Evolutionary conservation across 257 asterid species (phyloP).

Genomic region (Anisodus tanguticus): DNA sequence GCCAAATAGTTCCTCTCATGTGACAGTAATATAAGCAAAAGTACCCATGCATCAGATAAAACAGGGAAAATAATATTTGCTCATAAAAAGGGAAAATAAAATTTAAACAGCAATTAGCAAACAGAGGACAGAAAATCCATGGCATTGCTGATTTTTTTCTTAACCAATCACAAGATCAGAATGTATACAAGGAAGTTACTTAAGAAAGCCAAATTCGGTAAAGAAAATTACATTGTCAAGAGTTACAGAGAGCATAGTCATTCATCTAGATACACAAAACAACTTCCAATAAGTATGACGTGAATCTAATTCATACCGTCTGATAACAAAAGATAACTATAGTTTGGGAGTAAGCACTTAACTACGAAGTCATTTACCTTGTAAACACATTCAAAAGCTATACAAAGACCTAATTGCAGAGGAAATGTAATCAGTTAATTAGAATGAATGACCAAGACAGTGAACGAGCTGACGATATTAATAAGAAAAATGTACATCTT

Average conservation of each 20-base stretch:
- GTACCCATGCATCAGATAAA: neutral
- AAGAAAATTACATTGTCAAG: neutral
- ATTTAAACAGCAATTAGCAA: neutral
- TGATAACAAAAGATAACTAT: neutral
- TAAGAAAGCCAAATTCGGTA: neutral
- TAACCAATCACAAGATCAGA: neutral
- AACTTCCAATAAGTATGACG: neutral
- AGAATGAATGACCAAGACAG: neutral
- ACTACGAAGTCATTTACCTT: neutral
- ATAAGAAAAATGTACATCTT: neutral
- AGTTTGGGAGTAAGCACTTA: neutral
- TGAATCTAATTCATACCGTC: neutral
- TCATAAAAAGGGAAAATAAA: neutral
- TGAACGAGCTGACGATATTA: neutral
- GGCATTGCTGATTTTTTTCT: neutral
- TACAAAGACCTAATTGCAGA: neutral
- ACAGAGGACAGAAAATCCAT: neutral
- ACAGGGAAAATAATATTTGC: neutral
- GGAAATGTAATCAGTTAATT: neutral
- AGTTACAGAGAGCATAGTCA: neutral
- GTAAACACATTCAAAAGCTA: neutral
- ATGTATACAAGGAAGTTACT: neutral
- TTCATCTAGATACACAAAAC: neutral
- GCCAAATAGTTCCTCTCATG: neutral
- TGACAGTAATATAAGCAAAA: neutral